phyloP scores from a whole-genome alignment of 257 asterid genomes.

The Lavandula angustifolia region DNA sequence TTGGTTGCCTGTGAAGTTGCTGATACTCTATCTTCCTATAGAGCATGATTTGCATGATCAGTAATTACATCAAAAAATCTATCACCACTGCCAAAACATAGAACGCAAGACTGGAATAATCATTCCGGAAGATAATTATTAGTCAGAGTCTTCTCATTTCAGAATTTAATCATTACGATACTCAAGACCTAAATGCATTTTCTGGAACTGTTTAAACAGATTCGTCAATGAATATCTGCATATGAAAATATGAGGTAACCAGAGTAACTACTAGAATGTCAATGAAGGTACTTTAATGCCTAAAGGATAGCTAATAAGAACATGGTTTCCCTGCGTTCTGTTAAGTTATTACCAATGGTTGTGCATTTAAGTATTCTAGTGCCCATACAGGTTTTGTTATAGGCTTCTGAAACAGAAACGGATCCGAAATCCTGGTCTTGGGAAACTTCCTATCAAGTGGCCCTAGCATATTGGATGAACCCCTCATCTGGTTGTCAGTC shows the following conservation, averaged over 20 bases:
- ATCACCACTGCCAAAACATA: background rate
- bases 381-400: background rate
- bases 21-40: slow-evolving; percentile 75
- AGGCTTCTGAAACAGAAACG: background rate
- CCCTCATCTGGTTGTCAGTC: background rate
- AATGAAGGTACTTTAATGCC: background rate
- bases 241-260: background rate
- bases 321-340: background rate
- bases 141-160: background rate
- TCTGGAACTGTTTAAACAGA: slow-evolving; percentile 6
- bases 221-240: slow-evolving; percentile 1
- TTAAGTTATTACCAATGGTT: background rate
- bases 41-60: slow-evolving; percentile 38
- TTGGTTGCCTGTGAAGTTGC: slow-evolving; percentile 88
- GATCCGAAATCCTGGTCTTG: background rate
- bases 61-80: slow-evolving; percentile 25
- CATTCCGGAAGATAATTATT: background rate
- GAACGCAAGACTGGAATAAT: background rate
- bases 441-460: background rate
- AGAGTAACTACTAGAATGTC: background rate
- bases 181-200: background rate
- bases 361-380: background rate
- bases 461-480: background rate
- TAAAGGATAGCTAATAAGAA: too few relatives aligned
- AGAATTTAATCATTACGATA: slow-evolving; percentile 4